These are phyloP conservation scores for Fistulinella staudtii DNA, from an alignment of 1,284 basidiomycete species.

Conservation along the genomic window DNA sequence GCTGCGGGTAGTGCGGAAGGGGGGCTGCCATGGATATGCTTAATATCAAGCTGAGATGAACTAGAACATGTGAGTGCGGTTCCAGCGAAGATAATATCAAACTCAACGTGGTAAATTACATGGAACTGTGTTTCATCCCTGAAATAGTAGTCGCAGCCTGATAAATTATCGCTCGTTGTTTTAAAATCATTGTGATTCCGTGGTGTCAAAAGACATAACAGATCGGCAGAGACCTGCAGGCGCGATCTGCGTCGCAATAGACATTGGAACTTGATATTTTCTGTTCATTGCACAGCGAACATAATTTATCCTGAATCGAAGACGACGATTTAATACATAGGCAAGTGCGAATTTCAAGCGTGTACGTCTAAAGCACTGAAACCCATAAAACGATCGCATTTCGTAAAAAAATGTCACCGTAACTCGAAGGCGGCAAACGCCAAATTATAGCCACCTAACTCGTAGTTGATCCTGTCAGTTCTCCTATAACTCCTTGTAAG, in stretches of 20 bases:
- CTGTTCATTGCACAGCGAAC: constrained; percentile 18
- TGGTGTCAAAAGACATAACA: constrained; percentile 1
- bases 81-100: constrained; percentile 12
- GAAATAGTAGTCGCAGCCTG: constrained; percentile 18
- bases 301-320: background rate
- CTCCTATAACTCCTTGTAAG: constrained; percentile 49
- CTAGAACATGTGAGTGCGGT: constrained; percentile 14
- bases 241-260: constrained; percentile 1
- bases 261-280: constrained; percentile 17
- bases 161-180: constrained; percentile 15
- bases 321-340: background rate
- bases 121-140: constrained; percentile 5
- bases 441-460: constrained; percentile 93
- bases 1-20: constrained; percentile 12
- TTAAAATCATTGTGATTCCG: constrained; percentile 4
- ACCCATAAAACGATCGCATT: constrained; percentile 15
- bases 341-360: constrained; percentile 12
- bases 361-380: constrained; percentile 21
- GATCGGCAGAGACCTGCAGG: constrained; percentile 1
- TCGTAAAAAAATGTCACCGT: constrained; percentile 26
- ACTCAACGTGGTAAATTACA: constrained; percentile 17
- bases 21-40: constrained; percentile 9
- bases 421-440: constrained; percentile 88
- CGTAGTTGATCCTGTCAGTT: constrained; percentile 97
- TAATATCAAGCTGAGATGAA: constrained; percentile 8